Evolutionary conservation across 352 stramenopile genomes (phyloP).

Genomic region (Pilasporangium apinafurcum): DNA sequence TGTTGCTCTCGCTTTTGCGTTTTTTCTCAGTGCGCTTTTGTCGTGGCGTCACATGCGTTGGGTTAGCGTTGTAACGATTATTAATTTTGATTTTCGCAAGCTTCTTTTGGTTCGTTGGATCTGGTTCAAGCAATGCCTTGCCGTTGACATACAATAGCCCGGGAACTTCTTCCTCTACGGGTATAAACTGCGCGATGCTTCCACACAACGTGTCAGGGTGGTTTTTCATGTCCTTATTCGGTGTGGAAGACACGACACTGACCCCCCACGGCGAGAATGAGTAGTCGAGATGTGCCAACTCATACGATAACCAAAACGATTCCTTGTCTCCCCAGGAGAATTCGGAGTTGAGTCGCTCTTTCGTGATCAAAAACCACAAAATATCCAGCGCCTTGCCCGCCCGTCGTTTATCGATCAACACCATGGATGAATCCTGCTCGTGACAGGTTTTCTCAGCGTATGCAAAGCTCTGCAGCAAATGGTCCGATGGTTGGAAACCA

Average conservation of each 20-base stretch:
- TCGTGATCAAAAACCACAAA: constrained; percentile 60
- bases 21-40: constrained; percentile 14
- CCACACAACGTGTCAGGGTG: constrained; percentile 61
- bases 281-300: constrained; percentile 42
- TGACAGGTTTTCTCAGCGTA: constrained; percentile 40
- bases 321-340: constrained; percentile 77
- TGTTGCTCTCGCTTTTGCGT: not conserved
- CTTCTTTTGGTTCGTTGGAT: constrained; percentile 24
- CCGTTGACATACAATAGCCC: constrained; percentile 57
- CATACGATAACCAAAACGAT: constrained; percentile 66
- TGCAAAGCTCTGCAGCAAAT: constrained; percentile 32
- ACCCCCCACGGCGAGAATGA: constrained; percentile 63
- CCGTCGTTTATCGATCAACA: constrained; percentile 57
- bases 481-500: constrained; percentile 14
- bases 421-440: constrained; percentile 69
- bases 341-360: constrained; percentile 52
- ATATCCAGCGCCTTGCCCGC: constrained; percentile 39
- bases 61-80: constrained; percentile 34
- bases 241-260: constrained; percentile 30
- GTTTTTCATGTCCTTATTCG: constrained; percentile 46
- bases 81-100: constrained; percentile 20
- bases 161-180: constrained; percentile 10
- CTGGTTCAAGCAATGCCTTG: constrained; percentile 44
- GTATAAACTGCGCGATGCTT: constrained; percentile 57
- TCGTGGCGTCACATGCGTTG: constrained; percentile 45